These are phyloP conservation scores for Cercospora citrullina DNA, from an alignment of 2,329 filamentous ascomycete species.

Conservation along the genomic window DNA sequence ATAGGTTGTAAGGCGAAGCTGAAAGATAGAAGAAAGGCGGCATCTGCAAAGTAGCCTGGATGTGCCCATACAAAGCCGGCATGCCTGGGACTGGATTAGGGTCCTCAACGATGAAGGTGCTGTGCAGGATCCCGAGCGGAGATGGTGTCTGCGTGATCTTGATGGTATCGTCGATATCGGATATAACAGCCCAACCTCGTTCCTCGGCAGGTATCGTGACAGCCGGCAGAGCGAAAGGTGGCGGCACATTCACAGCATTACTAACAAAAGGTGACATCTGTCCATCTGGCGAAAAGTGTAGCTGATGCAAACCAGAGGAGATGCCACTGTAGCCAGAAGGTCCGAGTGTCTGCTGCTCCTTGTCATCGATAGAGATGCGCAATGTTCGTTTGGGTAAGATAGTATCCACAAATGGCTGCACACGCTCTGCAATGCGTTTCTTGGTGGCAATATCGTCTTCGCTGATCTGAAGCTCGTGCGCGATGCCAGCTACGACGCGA, in stretches of 20 bases:
- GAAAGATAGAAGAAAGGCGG: constrained; percentile 92
- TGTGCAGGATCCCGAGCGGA: constrained; percentile 74
- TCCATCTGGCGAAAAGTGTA: constrained; percentile 32
- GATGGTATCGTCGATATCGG: constrained; percentile 93
- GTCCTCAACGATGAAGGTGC: constrained; percentile 73
- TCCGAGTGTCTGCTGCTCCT: constrained; percentile 39
- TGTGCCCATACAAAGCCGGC: constrained; percentile 75
- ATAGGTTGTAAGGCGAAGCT: constrained; percentile 91
- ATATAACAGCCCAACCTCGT: constrained; percentile 81
- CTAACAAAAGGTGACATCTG: constrained; percentile 23
- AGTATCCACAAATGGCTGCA: constrained; percentile 76
- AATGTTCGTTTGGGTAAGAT: constrained; percentile 70
- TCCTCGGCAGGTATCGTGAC: constrained; percentile 72
- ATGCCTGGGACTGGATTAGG: constrained; percentile 74
- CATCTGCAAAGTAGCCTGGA: constrained; percentile 56
- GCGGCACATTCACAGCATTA: constrained; percentile 38
- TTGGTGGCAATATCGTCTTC: constrained; percentile 51
- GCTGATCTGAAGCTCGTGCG: constrained; percentile 65
- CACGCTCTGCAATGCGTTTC: constrained; percentile 65
- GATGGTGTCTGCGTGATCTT: constrained; percentile 83
- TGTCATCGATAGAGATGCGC: constrained; percentile 58
- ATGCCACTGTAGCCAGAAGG: constrained; percentile 39
- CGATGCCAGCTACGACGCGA: constrained; percentile 68
- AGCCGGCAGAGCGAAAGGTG: constrained; percentile 50
- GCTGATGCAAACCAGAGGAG: constrained; percentile 33